Evolutionary conservation across 2,329 filamentous ascomycete species (phyloP).

Genomic region (Calonectria pseudoturangicola): DNA sequence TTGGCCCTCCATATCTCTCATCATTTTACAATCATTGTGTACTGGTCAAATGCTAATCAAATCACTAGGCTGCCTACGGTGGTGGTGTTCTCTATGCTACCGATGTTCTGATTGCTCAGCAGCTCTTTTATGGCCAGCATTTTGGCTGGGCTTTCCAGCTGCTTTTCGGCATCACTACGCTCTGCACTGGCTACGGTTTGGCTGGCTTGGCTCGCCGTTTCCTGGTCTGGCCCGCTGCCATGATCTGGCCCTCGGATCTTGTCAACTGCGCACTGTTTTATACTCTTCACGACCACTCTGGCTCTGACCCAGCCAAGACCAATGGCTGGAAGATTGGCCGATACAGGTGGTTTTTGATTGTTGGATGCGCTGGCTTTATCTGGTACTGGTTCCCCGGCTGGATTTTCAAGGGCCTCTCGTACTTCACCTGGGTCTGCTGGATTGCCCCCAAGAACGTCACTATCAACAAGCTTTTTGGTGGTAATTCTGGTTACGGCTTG

Average conservation of each 20-base stretch:
- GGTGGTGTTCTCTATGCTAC: constrained; percentile 75
- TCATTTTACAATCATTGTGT: not conserved
- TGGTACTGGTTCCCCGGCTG: constrained; percentile 79
- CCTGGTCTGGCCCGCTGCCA: constrained; percentile 72
- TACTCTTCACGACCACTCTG: constrained; percentile 67
- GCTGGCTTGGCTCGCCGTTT: constrained; percentile 73
- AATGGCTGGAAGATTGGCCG: constrained; percentile 79
- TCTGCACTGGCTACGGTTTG: constrained; percentile 74
- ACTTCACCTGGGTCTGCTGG: constrained; percentile 78
- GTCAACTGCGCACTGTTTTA: constrained; percentile 73
- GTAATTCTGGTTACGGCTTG: constrained; percentile 74
- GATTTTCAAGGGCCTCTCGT: constrained; percentile 77
- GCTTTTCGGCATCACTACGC: constrained; percentile 72
- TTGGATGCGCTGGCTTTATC: constrained; percentile 69
- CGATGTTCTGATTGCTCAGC: constrained; percentile 69
- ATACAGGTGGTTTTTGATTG: constrained; percentile 77
- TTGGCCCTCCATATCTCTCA: constrained; percentile 28
- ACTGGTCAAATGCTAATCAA: constrained; percentile 43
- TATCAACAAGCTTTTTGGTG: constrained; percentile 79
- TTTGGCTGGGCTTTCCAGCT: constrained; percentile 74
- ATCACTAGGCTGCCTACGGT: constrained; percentile 72
- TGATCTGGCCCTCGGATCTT: constrained; percentile 75
- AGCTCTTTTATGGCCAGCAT: constrained; percentile 74
- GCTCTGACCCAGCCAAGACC: constrained; percentile 68
- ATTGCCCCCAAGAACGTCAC: constrained; percentile 76